These are phyloP conservation scores for Diddensiella caesifluorescens DNA, from an alignment of 805 yeast species.

Conservation along the genomic window DNA sequence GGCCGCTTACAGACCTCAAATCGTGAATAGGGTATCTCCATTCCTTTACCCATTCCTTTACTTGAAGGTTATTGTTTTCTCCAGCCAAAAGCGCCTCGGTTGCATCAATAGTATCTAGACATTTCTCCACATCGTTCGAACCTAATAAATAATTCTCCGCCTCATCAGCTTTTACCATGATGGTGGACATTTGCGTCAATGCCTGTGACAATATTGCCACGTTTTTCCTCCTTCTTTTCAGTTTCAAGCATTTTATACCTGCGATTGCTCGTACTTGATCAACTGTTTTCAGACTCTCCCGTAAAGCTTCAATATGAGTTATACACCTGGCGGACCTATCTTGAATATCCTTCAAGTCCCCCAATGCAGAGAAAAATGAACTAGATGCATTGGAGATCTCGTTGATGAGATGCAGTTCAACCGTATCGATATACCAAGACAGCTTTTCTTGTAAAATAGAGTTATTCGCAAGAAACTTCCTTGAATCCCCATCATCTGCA, in stretches of 20 bases:
- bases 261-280: constrained; percentile 46
- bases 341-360: constrained; percentile 60
- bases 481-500: constrained; percentile 23
- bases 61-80: constrained; percentile 26
- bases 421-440: constrained; percentile 76
- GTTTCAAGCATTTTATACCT: constrained; percentile 47
- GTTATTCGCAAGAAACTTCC: constrained; percentile 44
- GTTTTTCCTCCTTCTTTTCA: constrained; percentile 50
- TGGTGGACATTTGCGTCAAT: constrained; percentile 48
- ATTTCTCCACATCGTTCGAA: constrained; percentile 42
- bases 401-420: constrained; percentile 71
- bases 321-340: constrained; percentile 49
- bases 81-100: constrained; percentile 59
- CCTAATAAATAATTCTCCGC: constrained; percentile 44
- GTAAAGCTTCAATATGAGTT: constrained; percentile 42
- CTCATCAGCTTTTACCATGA: constrained; percentile 42
- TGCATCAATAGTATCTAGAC: constrained; percentile 54
- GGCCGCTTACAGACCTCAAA: constrained; percentile 45
- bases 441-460: constrained; percentile 67
- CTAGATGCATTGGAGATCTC: constrained; percentile 83
- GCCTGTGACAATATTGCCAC: constrained; percentile 59
- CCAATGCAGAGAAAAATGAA: constrained; percentile 78
- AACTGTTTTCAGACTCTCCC: constrained; percentile 39
- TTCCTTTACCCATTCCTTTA: constrained; percentile 11
- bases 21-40: constrained; percentile 37